Evolutionary conservation across 179 eudicot genomes (phyloP), one percentile per base, ranked within the genome.

Genomic region (Beta corolliflora): DNA sequence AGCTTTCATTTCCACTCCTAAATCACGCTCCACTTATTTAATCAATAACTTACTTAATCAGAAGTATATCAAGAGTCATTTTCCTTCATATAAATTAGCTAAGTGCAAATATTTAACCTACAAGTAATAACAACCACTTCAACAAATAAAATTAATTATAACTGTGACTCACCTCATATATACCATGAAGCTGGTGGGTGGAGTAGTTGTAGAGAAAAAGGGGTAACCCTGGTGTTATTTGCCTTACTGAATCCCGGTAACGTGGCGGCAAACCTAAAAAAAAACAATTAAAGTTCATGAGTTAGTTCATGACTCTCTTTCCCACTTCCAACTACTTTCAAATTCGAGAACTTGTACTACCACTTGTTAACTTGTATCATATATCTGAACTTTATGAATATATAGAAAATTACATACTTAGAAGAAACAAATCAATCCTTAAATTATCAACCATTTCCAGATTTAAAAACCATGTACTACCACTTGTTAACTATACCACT

Each of bases 181-280:
- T 84, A 41, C 99, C 99, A 88, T 96, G 99, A 84, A 96, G 92
- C 83, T 96, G 98, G 89, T 96, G 99, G 85, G 99, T 96, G 81
- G 99, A 93, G 89, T 96, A 96, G 84, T 96, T 96, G 91, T 96
- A 96, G 65, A 96, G 98, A 81, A 96, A 96, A 86, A 96, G 92
- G 59, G 99, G 99, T 83, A 96, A 83, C 76, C 99, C 99, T 19
- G 99, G 99, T 23, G 97, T 94, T 56, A 94, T 94, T 65, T 90
- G 90, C 82, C 99, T 87, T 73, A 96, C 99, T 50, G 99, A 96
- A 84, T 96, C 99, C 14, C 99, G 94, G 85, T 96, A 96, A 52
- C 98, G 92, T 55, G 98, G 99, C 29, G 99, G 99, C 73, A 96
- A 88, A 75, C 99, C 98, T 95, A n/a, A 25, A 87, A 71, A 59